Evolutionary conservation across 495 filamentous ascomycete genomes (phyloP), one percentile per base, ranked within the genome.

Genomic region (Symbiotaphrina buchneri): DNA sequence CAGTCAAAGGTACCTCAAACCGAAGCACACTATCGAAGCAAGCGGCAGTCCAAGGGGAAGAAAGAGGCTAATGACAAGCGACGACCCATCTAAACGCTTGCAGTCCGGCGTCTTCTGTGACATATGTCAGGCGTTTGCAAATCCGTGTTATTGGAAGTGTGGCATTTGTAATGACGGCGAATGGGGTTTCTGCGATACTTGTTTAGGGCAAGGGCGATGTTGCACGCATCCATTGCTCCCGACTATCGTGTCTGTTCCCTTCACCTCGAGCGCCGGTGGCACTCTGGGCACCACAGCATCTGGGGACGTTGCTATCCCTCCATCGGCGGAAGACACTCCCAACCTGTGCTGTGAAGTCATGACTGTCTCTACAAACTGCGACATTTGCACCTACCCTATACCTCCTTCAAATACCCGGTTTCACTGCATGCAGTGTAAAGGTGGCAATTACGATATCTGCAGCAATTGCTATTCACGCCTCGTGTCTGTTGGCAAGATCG

Each of bases 181-280:
- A 42, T 93, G 82, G 83, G 83, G 83, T 1, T 92, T 78, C 42
- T 93, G 83, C 51, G 73, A 74, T 36, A 44, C 50, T 34, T 93
- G 83, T 43, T 78, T 91, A 18, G 79, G 78, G 27, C 67, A 68
- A 47, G 77, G 71, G 8, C 57, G 57, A 26, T 70, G 66, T 39
- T 93, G 83, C 51, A 76, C 68, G 0, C 83, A 93, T 42, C 54
- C 70, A 0, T 53, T 93, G 0, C 54, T 85, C 1, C 76, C 82
- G 2, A 51, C 84, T n/a, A n/a, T n/a, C n/a, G n/a, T n/a, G n/a
- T n/a, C n/a, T n/a, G n/a, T n/a, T n/a, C n/a, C n/a, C n/a, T n/a
- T n/a, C n/a, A n/a, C n/a, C n/a, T n/a, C n/a, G n/a, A n/a, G n/a
- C n/a, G n/a, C n/a, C n/a, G n/a, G n/a, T n/a, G n/a, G n/a, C n/a